Conservation (phyloP, 331 rosid species). For the Rosa hybrid region DNA sequence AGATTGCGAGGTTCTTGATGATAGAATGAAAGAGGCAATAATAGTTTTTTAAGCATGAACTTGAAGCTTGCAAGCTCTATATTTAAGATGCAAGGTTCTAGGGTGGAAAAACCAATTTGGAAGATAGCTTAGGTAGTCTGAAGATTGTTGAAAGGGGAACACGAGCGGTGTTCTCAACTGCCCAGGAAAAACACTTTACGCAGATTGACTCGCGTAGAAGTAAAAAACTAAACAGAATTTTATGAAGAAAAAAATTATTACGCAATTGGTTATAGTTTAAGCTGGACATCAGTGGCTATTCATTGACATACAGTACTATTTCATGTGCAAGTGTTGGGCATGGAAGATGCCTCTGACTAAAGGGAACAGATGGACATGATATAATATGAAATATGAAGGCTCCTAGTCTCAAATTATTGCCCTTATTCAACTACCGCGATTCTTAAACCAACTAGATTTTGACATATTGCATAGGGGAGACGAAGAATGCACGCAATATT, state of each 20-base stretch:
- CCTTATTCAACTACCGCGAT: neutral
- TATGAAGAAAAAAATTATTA: too few species aligned
- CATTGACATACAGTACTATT: neutral
- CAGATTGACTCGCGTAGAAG: neutral
- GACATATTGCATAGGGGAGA: neutral
- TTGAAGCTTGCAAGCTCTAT: neutral
- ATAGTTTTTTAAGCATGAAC: neutral
- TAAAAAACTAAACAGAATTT: neutral
- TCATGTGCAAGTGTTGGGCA: neutral
- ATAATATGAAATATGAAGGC: neutral
- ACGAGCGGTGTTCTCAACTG: neutral
- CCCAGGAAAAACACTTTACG: neutral
- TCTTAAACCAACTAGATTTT: neutral
- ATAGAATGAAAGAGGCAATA: neutral
- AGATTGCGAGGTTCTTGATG: neutral
- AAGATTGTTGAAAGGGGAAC: neutral
- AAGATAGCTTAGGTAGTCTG: neutral
- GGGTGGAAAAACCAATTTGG: neutral
- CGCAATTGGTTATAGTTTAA: neutral
- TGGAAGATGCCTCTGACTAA: slow-evolving; percentile 4
- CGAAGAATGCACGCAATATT: neutral
- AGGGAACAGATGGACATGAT: neutral
- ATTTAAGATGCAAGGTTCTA: neutral
- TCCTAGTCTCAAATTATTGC: slow-evolving; percentile 6
- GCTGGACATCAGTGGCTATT: neutral